Base-by-base conservation (phyloP, 2,329 filamentous ascomycete species). In the Lecanicillium sp. region DNA sequence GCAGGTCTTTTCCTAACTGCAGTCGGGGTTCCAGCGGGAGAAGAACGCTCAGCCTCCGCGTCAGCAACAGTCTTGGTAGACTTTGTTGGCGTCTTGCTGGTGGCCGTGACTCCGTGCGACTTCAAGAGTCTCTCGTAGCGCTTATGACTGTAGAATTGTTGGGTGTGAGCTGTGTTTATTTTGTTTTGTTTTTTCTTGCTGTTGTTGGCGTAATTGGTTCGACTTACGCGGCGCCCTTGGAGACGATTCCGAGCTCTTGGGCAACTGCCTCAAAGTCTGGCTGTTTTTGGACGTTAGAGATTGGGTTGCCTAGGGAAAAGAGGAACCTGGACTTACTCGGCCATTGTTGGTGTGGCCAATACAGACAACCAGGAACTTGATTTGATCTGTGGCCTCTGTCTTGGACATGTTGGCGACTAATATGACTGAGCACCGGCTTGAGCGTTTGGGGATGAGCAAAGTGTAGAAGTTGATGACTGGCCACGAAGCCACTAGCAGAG, bases 181-280 rank as follows among this genome's bases (percentile, higher is more conserved):
- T n/a, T n/a, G n/a, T n/a, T n/a, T n/a, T n/a, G n/a, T n/a, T n/a
- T n/a, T n/a, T n/a, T n/a, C n/a, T n/a, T n/a, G n/a, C n/a, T n/a
- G n/a, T n/a, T n/a, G n/a, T n/a, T n/a, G n/a, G n/a, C n/a, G n/a
- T n/a, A n/a, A n/a, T n/a, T n/a, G n/a, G n/a, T n/a, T n/a, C n/a
- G n/a, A 72, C 80, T 69, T 70, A 85, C 82, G 80, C 81, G 16
- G 82, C 82, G 12, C 72, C 79, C 58, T 82, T 83, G 56, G 62
- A 67, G 25, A 80, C 67, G 28, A 85, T 81, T 16, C 57, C 60
- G 30, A 78, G 75, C 49, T 84, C 79, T 13, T 67, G 61, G 9
- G 78, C 77, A n/a, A 86, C 82, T 35, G 69, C 66, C 5, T 58
- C 60, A 47, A 83, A 85, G 51, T 85, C 74, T 5, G 83, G 68